phyloP scores from a whole-genome alignment of 495 filamentous ascomycete genomes.

The Neurospora sublineolata region DNA sequence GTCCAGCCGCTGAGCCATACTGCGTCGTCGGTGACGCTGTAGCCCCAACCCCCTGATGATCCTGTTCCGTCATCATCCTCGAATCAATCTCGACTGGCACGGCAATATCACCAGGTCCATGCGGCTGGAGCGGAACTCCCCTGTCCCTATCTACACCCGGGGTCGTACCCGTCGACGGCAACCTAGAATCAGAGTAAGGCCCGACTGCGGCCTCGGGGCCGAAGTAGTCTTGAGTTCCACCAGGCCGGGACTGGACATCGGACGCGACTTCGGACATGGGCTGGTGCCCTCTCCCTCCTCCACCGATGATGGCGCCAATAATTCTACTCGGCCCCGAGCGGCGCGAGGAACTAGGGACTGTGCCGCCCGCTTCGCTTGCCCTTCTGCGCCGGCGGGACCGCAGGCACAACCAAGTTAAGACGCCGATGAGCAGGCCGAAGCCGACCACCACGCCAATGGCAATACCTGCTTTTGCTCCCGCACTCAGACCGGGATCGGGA shows the following conservation, averaged over 20 bases:
- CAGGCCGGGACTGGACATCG: constrained; percentile 14
- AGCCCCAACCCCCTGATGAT: constrained; percentile 15
- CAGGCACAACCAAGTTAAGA: constrained; percentile 26
- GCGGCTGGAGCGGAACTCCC: constrained; percentile 17
- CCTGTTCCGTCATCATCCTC: constrained; percentile 2
- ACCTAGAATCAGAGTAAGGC: constrained; percentile 21
- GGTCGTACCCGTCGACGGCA: constrained; percentile 8
- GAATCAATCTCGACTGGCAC: constrained; percentile 27
- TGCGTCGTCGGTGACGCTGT: constrained; percentile 22
- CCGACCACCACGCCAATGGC: constrained; percentile 33
- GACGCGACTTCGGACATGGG: constrained; percentile 18
- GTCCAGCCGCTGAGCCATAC: constrained; percentile 2
- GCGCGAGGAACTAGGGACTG: background rate
- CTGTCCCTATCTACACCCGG: constrained; percentile 6
- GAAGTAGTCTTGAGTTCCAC: constrained; percentile 21
- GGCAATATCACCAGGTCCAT: constrained; percentile 21
- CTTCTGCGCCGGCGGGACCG: constrained; percentile 11
- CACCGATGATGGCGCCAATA: constrained; percentile 1
- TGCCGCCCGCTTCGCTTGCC: constrained; percentile 4
- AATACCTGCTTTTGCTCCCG: constrained; percentile 33
- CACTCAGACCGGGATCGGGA: constrained; percentile 14
- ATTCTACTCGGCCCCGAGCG: constrained; percentile 1
- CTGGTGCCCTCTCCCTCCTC: constrained; percentile 4
- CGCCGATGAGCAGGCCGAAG: constrained; percentile 24
- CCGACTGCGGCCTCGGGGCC: constrained; percentile 23